Conservation (phyloP, 768 basidiomycete species). For the Mycena latifolia region DNA sequence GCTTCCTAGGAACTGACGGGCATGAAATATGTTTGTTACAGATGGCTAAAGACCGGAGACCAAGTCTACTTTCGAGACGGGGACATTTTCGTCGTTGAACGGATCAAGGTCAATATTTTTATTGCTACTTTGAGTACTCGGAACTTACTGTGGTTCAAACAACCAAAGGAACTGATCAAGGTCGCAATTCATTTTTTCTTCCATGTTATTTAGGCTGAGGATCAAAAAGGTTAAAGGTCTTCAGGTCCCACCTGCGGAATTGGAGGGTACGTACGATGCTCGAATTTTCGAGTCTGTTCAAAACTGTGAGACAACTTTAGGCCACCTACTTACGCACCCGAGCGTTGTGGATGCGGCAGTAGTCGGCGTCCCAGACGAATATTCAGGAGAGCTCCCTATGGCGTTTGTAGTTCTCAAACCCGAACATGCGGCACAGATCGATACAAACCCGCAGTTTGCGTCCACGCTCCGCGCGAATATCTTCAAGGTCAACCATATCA, state of each 20-base stretch:
- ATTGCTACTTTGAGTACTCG: neutral
- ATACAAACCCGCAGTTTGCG: conserved; percentile 14
- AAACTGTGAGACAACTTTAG: neutral
- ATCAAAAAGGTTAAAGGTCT: conserved; percentile 37
- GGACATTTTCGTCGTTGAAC: conserved; percentile 64
- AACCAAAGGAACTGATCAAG: conserved; percentile 27
- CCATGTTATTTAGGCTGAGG: neutral
- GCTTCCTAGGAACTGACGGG: neutral
- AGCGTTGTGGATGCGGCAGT: conserved; percentile 44
- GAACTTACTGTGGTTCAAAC: neutral
- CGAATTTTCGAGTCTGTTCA: neutral
- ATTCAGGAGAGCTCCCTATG: conserved; percentile 46
- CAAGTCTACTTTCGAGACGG: conserved; percentile 62
- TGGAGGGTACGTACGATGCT: conserved; percentile 36
- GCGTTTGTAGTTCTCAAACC: conserved; percentile 50
- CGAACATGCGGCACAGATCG: conserved; percentile 24
- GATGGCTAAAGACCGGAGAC: conserved; percentile 58
- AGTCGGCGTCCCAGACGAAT: conserved; percentile 43
- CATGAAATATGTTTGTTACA: conserved; percentile 31
- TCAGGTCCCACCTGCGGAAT: conserved; percentile 48
- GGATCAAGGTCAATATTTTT: conserved; percentile 52
- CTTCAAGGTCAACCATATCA: conserved; percentile 23
- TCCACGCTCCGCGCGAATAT: conserved; percentile 14
- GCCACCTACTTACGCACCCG: conserved; percentile 40
- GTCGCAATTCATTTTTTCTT: neutral